These are phyloP conservation scores for Spiromastix sp. DNA, from an alignment of 2,329 filamentous ascomycete genomes.

Conservation along the genomic window DNA sequence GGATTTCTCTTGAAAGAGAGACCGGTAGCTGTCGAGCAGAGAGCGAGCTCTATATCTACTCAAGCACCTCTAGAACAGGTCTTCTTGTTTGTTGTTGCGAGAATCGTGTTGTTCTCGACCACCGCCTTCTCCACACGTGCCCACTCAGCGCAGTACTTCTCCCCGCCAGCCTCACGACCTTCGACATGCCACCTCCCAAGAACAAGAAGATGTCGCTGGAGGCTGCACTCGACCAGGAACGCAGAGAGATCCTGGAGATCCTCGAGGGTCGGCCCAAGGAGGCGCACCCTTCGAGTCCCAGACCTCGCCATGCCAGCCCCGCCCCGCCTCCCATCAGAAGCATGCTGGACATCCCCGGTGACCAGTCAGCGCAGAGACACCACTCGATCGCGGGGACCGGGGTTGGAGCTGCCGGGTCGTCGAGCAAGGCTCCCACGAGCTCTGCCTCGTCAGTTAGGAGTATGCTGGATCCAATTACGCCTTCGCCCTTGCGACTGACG, in stretches of 20 bases:
- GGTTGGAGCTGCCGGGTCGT: constrained; percentile 23
- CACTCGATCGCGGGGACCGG: constrained; percentile 30
- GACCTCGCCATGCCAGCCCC: constrained; percentile 47
- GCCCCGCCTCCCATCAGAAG: constrained; percentile 60
- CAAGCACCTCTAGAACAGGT: too few species aligned
- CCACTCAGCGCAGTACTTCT: too few species aligned
- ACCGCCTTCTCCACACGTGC: too few species aligned
- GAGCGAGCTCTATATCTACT: too few species aligned
- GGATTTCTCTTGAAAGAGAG: too few species aligned
- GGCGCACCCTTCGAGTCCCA: constrained; percentile 30
- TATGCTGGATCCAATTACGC: constrained; percentile 27
- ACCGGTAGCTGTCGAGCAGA: too few species aligned
- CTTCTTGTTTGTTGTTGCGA: too few species aligned
- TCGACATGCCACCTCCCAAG: too few species aligned
- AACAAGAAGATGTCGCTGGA: constrained; percentile 63
- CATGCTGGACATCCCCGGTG: constrained; percentile 52
- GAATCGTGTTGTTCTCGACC: too few species aligned
- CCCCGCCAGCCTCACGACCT: too few species aligned
- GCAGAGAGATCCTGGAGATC: constrained; percentile 59
- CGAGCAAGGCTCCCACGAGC: constrained; percentile 8
- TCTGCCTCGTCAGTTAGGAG: constrained; percentile 17
- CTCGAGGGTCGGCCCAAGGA: constrained; percentile 42
- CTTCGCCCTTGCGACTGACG: constrained; percentile 25
- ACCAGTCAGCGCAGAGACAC: constrained; percentile 19
- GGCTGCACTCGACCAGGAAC: constrained; percentile 66